Conservation (phyloP, 345 rosid genomes). For the Toxicodendron radicans region DNA sequence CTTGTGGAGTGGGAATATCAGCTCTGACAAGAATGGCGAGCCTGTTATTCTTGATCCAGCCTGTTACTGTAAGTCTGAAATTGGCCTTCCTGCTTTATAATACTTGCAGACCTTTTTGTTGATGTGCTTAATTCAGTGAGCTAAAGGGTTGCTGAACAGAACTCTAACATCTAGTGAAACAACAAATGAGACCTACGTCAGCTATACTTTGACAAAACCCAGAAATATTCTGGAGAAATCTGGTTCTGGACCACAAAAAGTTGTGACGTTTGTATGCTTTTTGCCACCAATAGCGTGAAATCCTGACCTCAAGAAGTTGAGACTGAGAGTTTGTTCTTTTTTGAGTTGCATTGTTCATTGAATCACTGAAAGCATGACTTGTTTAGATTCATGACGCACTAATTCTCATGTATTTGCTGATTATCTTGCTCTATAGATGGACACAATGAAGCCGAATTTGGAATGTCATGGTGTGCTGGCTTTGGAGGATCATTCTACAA, state of each 20-base stretch:
- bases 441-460: constrained; percentile 91
- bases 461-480: constrained; percentile 98
- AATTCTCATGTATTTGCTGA: background rate
- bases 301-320: background rate
- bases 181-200: background rate
- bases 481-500: constrained; percentile 80
- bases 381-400: background rate
- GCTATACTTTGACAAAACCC: background rate
- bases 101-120: background rate
- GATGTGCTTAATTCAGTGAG: background rate
- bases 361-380: background rate
- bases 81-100: constrained; percentile 1
- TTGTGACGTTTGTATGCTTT: background rate
- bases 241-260: background rate
- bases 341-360: constrained; percentile 1
- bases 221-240: background rate
- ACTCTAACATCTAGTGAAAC: background rate
- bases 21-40: constrained; percentile 70
- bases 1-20: constrained; percentile 93
- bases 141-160: background rate
- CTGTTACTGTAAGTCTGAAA: constrained; percentile 67
- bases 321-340: background rate
- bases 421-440: constrained; percentile 53
- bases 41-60: constrained; percentile 98
- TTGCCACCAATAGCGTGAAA: background rate